These are phyloP conservation scores for Westerdykella aurantiaca DNA, from an alignment of 2,329 filamentous ascomycete genomes.

Conservation along the genomic window DNA sequence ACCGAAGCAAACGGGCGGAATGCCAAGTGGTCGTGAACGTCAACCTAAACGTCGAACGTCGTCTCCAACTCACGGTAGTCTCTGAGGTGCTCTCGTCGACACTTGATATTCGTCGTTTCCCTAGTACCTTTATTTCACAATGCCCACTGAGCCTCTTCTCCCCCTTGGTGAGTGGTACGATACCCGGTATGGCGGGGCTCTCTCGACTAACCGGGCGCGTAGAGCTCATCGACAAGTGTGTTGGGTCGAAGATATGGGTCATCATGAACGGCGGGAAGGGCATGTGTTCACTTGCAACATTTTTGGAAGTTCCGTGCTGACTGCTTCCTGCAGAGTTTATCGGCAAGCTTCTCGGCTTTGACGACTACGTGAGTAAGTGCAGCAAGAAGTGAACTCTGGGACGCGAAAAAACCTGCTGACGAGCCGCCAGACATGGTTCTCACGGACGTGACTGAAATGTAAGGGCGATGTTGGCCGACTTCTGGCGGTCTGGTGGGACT, in stretches of 20 bases:
- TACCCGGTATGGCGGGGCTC: not conserved
- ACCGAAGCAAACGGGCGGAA: constrained; percentile 1
- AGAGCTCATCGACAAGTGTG: constrained; percentile 99
- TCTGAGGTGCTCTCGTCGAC: not conserved
- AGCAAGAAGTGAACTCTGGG: not conserved
- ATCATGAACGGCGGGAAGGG: constrained; percentile 99
- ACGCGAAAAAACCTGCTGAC: not conserved
- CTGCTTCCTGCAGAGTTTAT: constrained; percentile 67
- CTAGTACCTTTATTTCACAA: constrained; percentile 3
- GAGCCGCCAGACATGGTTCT: constrained; percentile 82
- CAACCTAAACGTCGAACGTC: not conserved
- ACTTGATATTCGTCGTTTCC: too few relatives aligned
- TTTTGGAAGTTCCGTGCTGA: constrained; percentile 4
- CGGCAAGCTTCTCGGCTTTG: constrained; percentile 88
- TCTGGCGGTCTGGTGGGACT: constrained; percentile 4
- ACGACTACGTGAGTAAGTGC: constrained; percentile 98
- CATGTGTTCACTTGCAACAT: constrained; percentile 35
- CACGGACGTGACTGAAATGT: constrained; percentile 97
- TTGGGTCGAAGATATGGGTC: constrained; percentile 96
- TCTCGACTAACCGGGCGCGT: constrained; percentile 16
- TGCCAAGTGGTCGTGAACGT: constrained; percentile 18
- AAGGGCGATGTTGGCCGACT: constrained; percentile 31
- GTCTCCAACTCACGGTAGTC: not conserved
- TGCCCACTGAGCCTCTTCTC: constrained; percentile 28
- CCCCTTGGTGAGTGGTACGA: constrained; percentile 22